These are phyloP conservation scores for Plasmodium vivax DNA, from an alignment of 169 alveolate species.

Conservation along the genomic window DNA sequence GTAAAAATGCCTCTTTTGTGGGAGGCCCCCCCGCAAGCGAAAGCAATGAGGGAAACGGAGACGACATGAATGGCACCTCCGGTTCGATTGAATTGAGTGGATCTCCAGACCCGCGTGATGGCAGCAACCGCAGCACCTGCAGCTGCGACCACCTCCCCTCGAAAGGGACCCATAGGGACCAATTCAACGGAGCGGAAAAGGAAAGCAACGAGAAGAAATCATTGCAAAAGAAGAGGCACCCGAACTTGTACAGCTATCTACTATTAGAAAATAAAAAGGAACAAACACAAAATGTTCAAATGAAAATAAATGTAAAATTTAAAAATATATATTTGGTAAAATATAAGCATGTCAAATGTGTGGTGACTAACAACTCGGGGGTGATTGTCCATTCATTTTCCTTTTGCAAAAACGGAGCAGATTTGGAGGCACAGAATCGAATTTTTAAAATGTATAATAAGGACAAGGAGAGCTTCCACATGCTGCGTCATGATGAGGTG, in stretches of 20 bases:
- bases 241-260: conserved; percentile 5
- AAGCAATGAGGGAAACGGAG: background rate
- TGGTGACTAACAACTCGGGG: conserved; percentile 58
- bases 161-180: background rate
- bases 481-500: background rate
- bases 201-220: background rate
- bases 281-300: background rate
- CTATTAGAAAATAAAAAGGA: background rate
- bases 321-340: conserved; percentile 60
- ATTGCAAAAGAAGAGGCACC: background rate
- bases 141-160: background rate
- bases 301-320: conserved; percentile 34
- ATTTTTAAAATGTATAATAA: conserved; percentile 42
- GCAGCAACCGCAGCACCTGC: background rate
- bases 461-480: conserved; percentile 2
- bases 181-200: background rate
- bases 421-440: conserved; percentile 28
- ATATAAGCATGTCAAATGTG: conserved; percentile 53
- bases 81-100: background rate
- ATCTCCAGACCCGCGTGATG: background rate
- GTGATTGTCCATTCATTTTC: conserved; percentile 15
- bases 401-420: conserved; percentile 23
- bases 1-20: background rate
- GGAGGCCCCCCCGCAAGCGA: background rate
- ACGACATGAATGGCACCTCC: background rate